These are phyloP conservation scores for Biscogniauxia marginata DNA, from an alignment of 2,329 filamentous ascomycete species.

Conservation along the genomic window DNA sequence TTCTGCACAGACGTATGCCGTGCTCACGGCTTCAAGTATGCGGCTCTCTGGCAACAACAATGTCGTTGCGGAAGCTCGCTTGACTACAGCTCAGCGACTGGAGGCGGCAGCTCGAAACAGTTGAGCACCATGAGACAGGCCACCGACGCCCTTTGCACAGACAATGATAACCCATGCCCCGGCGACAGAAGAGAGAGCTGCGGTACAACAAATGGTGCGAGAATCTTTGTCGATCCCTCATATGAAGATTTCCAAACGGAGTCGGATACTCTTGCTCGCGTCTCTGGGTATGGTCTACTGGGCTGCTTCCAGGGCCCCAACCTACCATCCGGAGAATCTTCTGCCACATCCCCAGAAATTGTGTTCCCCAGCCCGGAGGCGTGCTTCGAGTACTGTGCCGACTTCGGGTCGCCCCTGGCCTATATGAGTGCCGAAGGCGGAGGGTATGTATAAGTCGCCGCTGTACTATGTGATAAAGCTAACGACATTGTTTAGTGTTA, in stretches of 20 bases:
- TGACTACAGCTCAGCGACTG: conserved; percentile 2
- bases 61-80: conserved; percentile 29
- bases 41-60: conserved; percentile 17
- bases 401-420: conserved; percentile 11
- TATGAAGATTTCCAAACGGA: conserved; percentile 18
- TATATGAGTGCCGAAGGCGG: conserved; percentile 6
- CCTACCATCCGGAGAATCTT: conserved; percentile 13
- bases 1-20: conserved; percentile 26
- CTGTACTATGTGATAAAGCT: background rate
- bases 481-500: conserved; percentile 2
- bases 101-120: background rate
- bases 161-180: conserved; percentile 11
- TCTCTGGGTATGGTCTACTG: conserved; percentile 19
- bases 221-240: conserved; percentile 29
- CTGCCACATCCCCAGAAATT: background rate
- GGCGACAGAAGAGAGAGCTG: conserved; percentile 29
- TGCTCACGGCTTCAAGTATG: conserved; percentile 27
- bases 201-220: conserved; percentile 22
- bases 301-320: conserved; percentile 27
- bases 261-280: conserved; percentile 1
- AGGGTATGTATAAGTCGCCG: conserved; percentile 5
- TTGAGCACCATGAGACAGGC: background rate
- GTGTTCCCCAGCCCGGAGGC: background rate
- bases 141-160: conserved; percentile 6
- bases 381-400: conserved; percentile 17